phyloP scores from a whole-genome alignment of 2,329 filamentous ascomycete species.

The Trichoderma sp. region DNA sequence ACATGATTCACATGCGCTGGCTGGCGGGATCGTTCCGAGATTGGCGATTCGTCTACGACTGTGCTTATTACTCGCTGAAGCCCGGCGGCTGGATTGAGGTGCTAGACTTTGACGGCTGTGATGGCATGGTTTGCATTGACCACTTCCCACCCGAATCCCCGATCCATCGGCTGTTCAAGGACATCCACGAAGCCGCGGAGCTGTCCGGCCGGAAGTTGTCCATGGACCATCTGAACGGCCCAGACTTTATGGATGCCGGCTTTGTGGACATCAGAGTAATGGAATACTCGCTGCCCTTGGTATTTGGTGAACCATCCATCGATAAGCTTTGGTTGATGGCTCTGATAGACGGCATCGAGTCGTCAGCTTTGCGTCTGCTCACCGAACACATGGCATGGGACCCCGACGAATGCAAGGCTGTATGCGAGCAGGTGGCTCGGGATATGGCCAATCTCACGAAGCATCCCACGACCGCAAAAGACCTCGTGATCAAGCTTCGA shows the following conservation, averaged over 20 bases:
- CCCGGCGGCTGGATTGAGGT: slow-evolving; percentile 62
- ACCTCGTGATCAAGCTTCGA: slow-evolving; percentile 51
- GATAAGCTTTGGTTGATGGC: slow-evolving; percentile 59
- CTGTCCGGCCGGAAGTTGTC: slow-evolving; percentile 51
- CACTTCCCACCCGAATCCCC: slow-evolving; percentile 50
- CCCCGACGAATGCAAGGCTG: slow-evolving; percentile 49
- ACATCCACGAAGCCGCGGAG: slow-evolving; percentile 48
- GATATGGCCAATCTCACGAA: slow-evolving; percentile 55
- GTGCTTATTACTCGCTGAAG: slow-evolving; percentile 55
- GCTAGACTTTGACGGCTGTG: slow-evolving; percentile 55
- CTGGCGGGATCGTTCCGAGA: slow-evolving; percentile 60
- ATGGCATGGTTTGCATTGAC: slow-evolving; percentile 40
- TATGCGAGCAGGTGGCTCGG: slow-evolving; percentile 51
- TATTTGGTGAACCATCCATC: slow-evolving; percentile 48
- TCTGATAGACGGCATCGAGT: slow-evolving; percentile 55
- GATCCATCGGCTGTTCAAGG: slow-evolving; percentile 47
- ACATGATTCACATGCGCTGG: slow-evolving; percentile 59
- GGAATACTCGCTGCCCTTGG: slow-evolving; percentile 54
- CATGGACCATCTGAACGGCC: slow-evolving; percentile 49
- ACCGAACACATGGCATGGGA: slow-evolving; percentile 58
- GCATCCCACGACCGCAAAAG: slow-evolving; percentile 44
- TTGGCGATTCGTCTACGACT: slow-evolving; percentile 58
- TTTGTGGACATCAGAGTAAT: slow-evolving; percentile 55
- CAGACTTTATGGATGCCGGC: slow-evolving; percentile 50
- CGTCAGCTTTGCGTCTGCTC: slow-evolving; percentile 52